A percentile compares a stretch with the other conserved stretches of the same genome.
phyloP scores from a whole-genome alignment of 2,329 filamentous ascomycete genomes.

The Aspergillus ibericus region DNA sequence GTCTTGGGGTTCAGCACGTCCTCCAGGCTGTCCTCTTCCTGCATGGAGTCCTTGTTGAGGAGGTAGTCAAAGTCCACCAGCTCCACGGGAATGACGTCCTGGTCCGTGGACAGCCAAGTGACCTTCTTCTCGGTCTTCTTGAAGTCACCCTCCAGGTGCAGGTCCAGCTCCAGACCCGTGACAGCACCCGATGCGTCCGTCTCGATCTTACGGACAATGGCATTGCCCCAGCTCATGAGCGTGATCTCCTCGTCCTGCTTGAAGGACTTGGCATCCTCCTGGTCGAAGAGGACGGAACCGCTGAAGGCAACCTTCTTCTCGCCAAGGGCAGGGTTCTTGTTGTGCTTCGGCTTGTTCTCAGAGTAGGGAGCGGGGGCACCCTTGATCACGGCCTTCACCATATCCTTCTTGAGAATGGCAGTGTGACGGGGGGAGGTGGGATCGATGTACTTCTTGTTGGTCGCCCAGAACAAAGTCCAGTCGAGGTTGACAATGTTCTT shows the following conservation, averaged over 20 bases:
- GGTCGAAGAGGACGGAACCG: slow-evolving; percentile 75
- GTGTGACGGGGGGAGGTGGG: slow-evolving; percentile 73
- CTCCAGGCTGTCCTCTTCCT: slow-evolving; percentile 82
- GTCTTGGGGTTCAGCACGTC: slow-evolving; percentile 78
- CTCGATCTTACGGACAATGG: slow-evolving; percentile 51
- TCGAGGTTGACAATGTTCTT: slow-evolving; percentile 52
- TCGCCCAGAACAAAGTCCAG: slow-evolving; percentile 52
- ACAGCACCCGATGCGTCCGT: slow-evolving; percentile 58
- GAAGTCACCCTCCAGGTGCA: slow-evolving; percentile 90
- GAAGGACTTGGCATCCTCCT: slow-evolving; percentile 80
- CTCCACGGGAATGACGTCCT: slow-evolving; percentile 77
- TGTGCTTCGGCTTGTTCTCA: slow-evolving; percentile 81
- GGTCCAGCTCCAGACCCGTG: slow-evolving; percentile 71
- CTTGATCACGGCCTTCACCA: slow-evolving; percentile 68
- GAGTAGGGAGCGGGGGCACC: slow-evolving; percentile 64
- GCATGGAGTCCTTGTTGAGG: slow-evolving; percentile 90
- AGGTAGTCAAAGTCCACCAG: slow-evolving; percentile 94
- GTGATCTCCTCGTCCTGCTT: slow-evolving; percentile 87
- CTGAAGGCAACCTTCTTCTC: slow-evolving; percentile 83
- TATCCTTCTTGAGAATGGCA: slow-evolving; percentile 68
- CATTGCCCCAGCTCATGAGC: slow-evolving; percentile 88
- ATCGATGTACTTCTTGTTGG: slow-evolving; percentile 81
- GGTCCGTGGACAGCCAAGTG: slow-evolving; percentile 81
- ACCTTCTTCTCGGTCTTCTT: slow-evolving; percentile 97
- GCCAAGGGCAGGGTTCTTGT: slow-evolving; percentile 83